Base-by-base conservation (phyloP, 768 basidiomycete species). In the Russula compacta region DNA sequence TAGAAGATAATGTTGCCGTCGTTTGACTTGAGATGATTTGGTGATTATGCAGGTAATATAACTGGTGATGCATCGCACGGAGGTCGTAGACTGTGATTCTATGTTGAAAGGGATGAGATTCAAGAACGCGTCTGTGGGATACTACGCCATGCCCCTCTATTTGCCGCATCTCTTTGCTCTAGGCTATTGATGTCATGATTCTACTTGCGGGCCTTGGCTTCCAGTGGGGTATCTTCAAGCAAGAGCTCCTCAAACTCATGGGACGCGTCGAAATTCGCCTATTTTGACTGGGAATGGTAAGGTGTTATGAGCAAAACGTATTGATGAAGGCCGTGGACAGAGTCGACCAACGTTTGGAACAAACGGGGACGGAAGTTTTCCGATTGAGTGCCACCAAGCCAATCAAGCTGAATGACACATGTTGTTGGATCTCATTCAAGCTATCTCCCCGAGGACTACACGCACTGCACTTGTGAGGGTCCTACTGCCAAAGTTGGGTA, bases 221-320 rank as follows among this genome's bases (percentile, higher is more conserved):
- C 98, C 58, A 99, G 78, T 46, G 95, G 95, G 68, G 98, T 98
- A 70, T 98, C 95, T 73, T 99, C 95, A 17, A 99, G 75, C 12
- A 99, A 73, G 21, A 99, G 79, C 74, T 99, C 95, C 70, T 99
- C 95, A 40, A 99, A 76, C 73, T 99, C 95, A 69, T 98, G 95
- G 12, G 95, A 98, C 32, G 95, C 95, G 71, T 99, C 95, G 70
- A 99, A 99, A 73, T 99, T 98, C 35, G 95, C 93, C 74, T 97
- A 97, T 77, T 98, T 98, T 17, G 87, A 86, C 95, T 98, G 69
- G 12, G 48, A 12, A 54, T n/a, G n/a, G 35, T 14, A 43, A 6
- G 53, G 49, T 66, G 0, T n/a, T n/a, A n/a, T n/a, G n/a, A n/a
- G n/a, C n/a, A n/a, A 82, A 74, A 48, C 73, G 74, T 1, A 69